These are phyloP conservation scores for Mycena latifolia DNA, from an alignment of 768 basidiomycete species.

Conservation along the genomic window DNA sequence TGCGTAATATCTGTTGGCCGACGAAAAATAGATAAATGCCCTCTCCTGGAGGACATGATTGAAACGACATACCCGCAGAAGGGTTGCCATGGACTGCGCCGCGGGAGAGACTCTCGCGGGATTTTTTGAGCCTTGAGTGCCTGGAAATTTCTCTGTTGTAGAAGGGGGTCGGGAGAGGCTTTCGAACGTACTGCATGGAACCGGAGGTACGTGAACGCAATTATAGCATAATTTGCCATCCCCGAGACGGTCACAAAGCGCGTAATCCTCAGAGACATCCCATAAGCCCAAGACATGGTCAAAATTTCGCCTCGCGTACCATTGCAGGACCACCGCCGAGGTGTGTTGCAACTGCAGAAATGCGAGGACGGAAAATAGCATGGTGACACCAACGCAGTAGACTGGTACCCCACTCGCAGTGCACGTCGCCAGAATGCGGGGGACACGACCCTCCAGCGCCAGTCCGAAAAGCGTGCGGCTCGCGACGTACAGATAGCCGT, in stretches of 20 bases:
- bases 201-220: slow-evolving; percentile 60
- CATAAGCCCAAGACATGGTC: neutral
- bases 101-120: slow-evolving; percentile 55
- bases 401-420: slow-evolving; percentile 69
- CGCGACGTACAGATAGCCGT: slow-evolving; percentile 73
- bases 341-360: slow-evolving; percentile 63
- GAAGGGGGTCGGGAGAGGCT: neutral
- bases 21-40: neutral
- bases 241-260: slow-evolving; percentile 61
- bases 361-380: slow-evolving; percentile 54
- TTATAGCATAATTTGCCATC: slow-evolving; percentile 60
- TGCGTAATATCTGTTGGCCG: slow-evolving; percentile 53
- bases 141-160: slow-evolving; percentile 37
- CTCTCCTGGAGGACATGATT: neutral
- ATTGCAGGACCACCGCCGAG: slow-evolving; percentile 60
- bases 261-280: slow-evolving; percentile 15
- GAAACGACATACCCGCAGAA: slow-evolving; percentile 55
- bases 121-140: slow-evolving; percentile 60
- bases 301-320: slow-evolving; percentile 45
- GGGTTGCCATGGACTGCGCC: slow-evolving; percentile 61
- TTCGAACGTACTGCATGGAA: slow-evolving; percentile 52
- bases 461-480: slow-evolving; percentile 66
- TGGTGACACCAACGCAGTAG: slow-evolving; percentile 60
- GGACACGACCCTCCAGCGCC: slow-evolving; percentile 72
- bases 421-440: slow-evolving; percentile 63